Evolutionary conservation across 1,284 basidiomycete species (phyloP), one percentile per base, ranked within the genome.

Genomic region (Phenoliferia sp.): DNA sequence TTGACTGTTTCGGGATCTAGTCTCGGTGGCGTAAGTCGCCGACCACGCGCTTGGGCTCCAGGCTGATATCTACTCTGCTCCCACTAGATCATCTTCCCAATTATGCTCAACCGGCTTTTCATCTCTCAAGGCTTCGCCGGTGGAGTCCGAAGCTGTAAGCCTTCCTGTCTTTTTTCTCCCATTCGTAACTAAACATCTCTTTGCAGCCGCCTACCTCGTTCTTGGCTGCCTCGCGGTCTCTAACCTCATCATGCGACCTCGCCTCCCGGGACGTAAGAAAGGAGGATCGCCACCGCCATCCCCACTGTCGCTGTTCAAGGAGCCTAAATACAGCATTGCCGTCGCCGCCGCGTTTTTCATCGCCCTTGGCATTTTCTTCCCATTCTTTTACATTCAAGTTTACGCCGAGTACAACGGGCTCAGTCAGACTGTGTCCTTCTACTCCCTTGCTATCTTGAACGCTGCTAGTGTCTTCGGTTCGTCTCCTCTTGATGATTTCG

Each of bases 381-480:
- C 35, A 7, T 28, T 10, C 26, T 31, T 19, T 44, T 44, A 12
- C 22, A 12, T 44, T 12, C 39, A 44, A 44, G 39, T 44, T 12
- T 44, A 12, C 39, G 39, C 39, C 39, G 22, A 44, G 39, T 12
- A 12, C 39, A 44, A 44, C 39, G 12, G 22, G 12, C 12, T 44
- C 39, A 12, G 12, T 44, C 39, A 34, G 22, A 55, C 16, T 19
- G 22, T 62, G 16, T 34, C 32, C 9, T 35, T 36, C 26, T 63
- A 67, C 32, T 50, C 48, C 15, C 34, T 67, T 17, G 57, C 62
- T 4, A 62, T 67, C 33, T 36, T 67, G n/a, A 67, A 67, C 39
- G 65, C 62, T 1, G 61, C 56, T 16, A 44, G 34, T 3, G 44
- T 63, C 28, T 52, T 52, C 19, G 48, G 48, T 52, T 7, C 5